Percentiles rank a stretch among this genome's conserved stretches.
Evolutionary conservation across 192 early-diverging fungal species (phyloP).

Genomic region (Coemansia sp.): DNA sequence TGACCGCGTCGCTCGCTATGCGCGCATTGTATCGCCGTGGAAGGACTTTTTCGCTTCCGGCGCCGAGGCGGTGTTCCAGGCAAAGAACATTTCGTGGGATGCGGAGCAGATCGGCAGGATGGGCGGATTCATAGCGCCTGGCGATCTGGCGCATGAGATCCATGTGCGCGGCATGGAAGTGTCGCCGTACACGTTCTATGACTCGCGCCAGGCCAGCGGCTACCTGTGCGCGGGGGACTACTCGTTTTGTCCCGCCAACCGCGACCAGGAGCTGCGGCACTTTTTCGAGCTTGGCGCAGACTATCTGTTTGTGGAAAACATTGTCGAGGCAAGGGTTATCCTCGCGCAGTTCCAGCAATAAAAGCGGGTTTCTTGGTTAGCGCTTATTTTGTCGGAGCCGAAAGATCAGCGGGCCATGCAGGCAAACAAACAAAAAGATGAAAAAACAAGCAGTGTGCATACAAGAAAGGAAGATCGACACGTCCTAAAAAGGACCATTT

Average conservation of each 20-base stretch:
- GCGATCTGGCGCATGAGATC: slow-evolving; percentile 19
- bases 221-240: slow-evolving; percentile 35
- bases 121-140: slow-evolving; percentile 42
- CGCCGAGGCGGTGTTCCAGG: slow-evolving; percentile 21
- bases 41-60: slow-evolving; percentile 52
- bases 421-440: no score
- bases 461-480: no score
- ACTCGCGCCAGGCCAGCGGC: slow-evolving; percentile 40
- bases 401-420: not conserved
- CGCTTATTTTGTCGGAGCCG: not conserved
- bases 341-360: not conserved
- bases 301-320: slow-evolving; percentile 54
- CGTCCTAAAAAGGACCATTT: no score
- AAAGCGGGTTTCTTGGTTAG: not conserved
- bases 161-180: slow-evolving; percentile 37
- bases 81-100: slow-evolving; percentile 40
- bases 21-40: slow-evolving; percentile 45
- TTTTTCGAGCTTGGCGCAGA: slow-evolving; percentile 46
- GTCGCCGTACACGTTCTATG: slow-evolving; percentile 52
- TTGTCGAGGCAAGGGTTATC: slow-evolving; percentile 28
- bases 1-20: slow-evolving; percentile 30
- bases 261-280: slow-evolving; percentile 35
- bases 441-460: not conserved
- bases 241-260: slow-evolving; percentile 23
- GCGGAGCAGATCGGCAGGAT: slow-evolving; percentile 23